Evolutionary conservation across 176 grass and related monocot genomes (phyloP).

Genomic region (Triticum turgidum): DNA sequence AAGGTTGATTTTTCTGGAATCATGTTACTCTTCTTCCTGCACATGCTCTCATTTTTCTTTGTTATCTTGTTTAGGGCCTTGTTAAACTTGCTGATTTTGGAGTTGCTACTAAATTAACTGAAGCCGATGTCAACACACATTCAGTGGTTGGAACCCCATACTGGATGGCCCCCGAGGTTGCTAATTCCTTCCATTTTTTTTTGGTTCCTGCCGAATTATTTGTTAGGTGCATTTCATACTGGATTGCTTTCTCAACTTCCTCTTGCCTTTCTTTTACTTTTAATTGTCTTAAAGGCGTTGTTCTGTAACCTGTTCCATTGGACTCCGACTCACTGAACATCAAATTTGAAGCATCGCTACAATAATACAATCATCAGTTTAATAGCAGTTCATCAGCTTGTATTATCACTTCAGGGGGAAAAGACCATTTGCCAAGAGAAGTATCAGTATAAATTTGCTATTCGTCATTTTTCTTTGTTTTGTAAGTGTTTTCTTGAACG

Average conservation of each 20-base stretch:
- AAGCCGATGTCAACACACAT: conserved; percentile 98
- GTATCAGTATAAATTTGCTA: background rate
- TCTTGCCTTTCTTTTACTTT: background rate
- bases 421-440: background rate
- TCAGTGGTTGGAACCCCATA: conserved; percentile 99
- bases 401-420: background rate
- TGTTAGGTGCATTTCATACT: conserved; percentile 2
- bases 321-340: background rate
- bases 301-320: conserved; percentile 4
- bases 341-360: conserved; percentile 8
- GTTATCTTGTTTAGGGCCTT: conserved; percentile 67
- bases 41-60: conserved; percentile 17
- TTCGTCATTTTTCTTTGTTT: background rate
- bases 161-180: conserved; percentile 99
- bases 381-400: background rate
- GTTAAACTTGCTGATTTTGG: conserved; percentile 99
- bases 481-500: background rate
- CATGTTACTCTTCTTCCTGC: background rate
- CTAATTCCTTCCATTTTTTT: background rate
- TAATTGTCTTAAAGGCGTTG: conserved; percentile 21
- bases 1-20: conserved; percentile 3
- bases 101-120: conserved; percentile 96
- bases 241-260: conserved; percentile 5
- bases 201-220: conserved; percentile 17
- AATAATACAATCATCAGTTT: background rate